A percentile compares a stretch with the other conserved stretches of the same genome.
phyloP scores from a whole-genome alignment of 805 yeast species.

The Saturnispora dispora region DNA sequence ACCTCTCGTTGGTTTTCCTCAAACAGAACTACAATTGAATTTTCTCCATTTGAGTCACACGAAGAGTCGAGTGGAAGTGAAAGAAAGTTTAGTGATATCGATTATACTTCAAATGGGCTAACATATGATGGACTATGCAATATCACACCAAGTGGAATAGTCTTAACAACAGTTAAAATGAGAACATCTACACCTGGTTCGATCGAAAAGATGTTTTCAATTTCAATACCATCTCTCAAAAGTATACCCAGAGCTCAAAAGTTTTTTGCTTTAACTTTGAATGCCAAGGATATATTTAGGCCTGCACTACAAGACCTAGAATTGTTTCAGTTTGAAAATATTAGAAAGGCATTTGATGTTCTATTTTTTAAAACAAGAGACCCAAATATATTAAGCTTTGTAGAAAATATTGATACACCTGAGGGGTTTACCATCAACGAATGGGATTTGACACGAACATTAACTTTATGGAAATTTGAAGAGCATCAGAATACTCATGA shows the following conservation, averaged over 20 bases:
- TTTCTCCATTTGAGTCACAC: not conserved
- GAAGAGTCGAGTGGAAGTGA: constrained; percentile 9
- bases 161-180: constrained; percentile 7
- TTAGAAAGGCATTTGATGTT: constrained; percentile 17
- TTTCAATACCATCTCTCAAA: constrained; percentile 9
- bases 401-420: not conserved
- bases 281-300: constrained; percentile 27
- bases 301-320: constrained; percentile 28
- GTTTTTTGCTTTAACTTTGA: constrained; percentile 17
- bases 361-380: constrained; percentile 4
- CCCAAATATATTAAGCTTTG: not conserved
- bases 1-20: constrained; percentile 16
- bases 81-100: constrained; percentile 1
- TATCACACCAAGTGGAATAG: constrained; percentile 1
- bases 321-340: constrained; percentile 18
- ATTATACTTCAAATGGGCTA: not conserved
- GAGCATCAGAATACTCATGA: not conserved
- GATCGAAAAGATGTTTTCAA: constrained; percentile 13
- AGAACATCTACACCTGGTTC: constrained; percentile 12
- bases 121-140: not conserved
- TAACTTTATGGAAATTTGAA: constrained; percentile 11
- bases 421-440: constrained; percentile 5
- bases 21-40: constrained; percentile 11
- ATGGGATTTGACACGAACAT: constrained; percentile 12
- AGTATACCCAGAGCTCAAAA: constrained; percentile 11